These are phyloP conservation scores for Thinopyrum obtusiflorum DNA, from an alignment of 202 grass and related monocot species.

Conservation along the genomic window DNA sequence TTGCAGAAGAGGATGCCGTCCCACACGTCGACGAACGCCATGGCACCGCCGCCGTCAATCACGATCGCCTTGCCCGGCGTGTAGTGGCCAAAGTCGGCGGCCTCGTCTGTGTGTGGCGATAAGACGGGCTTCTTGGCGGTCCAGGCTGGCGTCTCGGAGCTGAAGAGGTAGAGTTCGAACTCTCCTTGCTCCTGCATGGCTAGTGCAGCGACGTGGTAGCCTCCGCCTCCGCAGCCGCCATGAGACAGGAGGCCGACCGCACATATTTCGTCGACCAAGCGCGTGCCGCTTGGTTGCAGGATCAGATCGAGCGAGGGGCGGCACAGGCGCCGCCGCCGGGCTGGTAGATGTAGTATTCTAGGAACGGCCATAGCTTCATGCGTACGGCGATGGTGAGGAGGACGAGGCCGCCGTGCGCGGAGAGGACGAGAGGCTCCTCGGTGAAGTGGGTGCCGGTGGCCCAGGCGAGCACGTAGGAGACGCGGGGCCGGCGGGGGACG, in stretches of 20 bases:
- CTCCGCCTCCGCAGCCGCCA: not conserved
- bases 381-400: not conserved
- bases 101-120: not conserved
- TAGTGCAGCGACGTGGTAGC: not conserved
- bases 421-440: not conserved
- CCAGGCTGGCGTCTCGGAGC: not conserved
- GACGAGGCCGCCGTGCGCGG: not conserved
- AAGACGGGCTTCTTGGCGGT: not conserved
- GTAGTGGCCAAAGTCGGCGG: not conserved
- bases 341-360: not conserved
- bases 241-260: not conserved
- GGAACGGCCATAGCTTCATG: not conserved
- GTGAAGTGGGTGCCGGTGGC: not conserved
- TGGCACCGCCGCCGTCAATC: not conserved
- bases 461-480: not conserved
- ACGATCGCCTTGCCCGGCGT: not conserved
- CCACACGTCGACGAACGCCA: not conserved
- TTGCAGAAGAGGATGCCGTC: not conserved
- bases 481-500: not conserved
- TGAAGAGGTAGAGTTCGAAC: not conserved
- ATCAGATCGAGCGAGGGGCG: not conserved
- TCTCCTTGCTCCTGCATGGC: not conserved
- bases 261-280: no score
- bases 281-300: not conserved
- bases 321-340: not conserved